Conservation (phyloP, 805 yeast species). For the Wickerhamomyces chambardii region DNA sequence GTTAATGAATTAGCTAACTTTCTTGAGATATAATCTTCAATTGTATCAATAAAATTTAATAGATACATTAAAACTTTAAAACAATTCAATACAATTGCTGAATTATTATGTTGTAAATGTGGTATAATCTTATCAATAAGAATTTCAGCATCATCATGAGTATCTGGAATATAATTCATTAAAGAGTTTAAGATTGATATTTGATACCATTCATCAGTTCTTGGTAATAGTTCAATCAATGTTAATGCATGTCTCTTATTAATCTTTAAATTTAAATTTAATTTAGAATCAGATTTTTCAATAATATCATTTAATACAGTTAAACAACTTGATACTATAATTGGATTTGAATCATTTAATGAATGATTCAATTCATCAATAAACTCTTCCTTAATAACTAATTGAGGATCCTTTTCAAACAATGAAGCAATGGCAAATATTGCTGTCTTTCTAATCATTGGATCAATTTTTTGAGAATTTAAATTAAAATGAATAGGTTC, state of each 20-base stretch:
- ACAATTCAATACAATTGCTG: constrained; percentile 74
- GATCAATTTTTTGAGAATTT: constrained; percentile 42
- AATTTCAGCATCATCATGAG: constrained; percentile 52
- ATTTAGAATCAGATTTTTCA: constrained; percentile 32
- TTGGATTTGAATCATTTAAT: constrained; percentile 46
- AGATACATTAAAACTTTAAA: constrained; percentile 64
- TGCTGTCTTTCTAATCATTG: constrained; percentile 65
- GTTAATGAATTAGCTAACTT: constrained; percentile 62
- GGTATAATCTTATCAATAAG: constrained; percentile 62
- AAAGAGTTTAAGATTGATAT: constrained; percentile 56
- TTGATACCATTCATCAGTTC: constrained; percentile 56
- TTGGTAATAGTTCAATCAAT: constrained; percentile 24
- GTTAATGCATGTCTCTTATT: constrained; percentile 37
- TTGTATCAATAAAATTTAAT: constrained; percentile 56
- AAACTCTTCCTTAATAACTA: constrained; percentile 33
- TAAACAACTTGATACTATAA: constrained; percentile 64
- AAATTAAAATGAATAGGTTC: constrained; percentile 26
- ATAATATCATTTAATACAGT: constrained; percentile 60
- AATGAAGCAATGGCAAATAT: constrained; percentile 61
- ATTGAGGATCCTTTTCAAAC: constrained; percentile 42
- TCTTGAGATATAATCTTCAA: constrained; percentile 48
- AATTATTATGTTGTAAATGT: constrained; percentile 68
- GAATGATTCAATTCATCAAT: constrained; percentile 40
- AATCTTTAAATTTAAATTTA: constrained; percentile 39
- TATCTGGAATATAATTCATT: constrained; percentile 62